These are phyloP conservation scores for Ambrosiella xylebori DNA, from an alignment of 2,329 filamentous ascomycete genomes.

Conservation along the genomic window DNA sequence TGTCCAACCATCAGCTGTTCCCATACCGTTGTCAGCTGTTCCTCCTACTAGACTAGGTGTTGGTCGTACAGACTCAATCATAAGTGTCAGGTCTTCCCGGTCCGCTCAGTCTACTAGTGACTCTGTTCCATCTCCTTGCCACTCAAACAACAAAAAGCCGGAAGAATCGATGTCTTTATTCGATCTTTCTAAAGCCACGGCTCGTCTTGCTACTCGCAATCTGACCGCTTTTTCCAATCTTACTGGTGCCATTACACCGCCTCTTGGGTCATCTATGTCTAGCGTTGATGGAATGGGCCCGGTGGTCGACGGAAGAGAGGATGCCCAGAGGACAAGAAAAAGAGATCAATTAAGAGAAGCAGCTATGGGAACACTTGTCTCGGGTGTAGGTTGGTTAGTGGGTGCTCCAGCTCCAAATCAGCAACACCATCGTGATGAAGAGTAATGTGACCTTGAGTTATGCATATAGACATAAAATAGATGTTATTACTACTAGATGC, in stretches of 20 bases:
- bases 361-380: constrained; percentile 49
- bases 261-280: constrained; percentile 19
- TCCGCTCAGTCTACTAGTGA: neutral
- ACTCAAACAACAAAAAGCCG: constrained; percentile 20
- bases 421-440: neutral
- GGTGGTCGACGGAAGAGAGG: constrained; percentile 10
- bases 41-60: neutral
- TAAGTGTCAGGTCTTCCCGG: neutral
- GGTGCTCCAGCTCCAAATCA: constrained; percentile 11
- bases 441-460: constrained; percentile 9
- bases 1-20: neutral
- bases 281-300: constrained; percentile 15
- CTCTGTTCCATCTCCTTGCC: neutral
- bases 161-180: constrained; percentile 49
- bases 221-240: constrained; percentile 37
- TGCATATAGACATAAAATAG: neutral
- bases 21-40: neutral
- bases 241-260: constrained; percentile 2
- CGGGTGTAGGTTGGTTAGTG: constrained; percentile 50
- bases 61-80: constrained; percentile 5
- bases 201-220: constrained; percentile 40
- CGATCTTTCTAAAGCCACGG: constrained; percentile 44
- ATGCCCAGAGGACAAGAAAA: constrained; percentile 32
- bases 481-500: neutral
- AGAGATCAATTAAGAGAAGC: constrained; percentile 53